phyloP scores from a whole-genome alignment of 225 moss, liverwort and hornwort genomes.

The Bryum argenteum region DNA sequence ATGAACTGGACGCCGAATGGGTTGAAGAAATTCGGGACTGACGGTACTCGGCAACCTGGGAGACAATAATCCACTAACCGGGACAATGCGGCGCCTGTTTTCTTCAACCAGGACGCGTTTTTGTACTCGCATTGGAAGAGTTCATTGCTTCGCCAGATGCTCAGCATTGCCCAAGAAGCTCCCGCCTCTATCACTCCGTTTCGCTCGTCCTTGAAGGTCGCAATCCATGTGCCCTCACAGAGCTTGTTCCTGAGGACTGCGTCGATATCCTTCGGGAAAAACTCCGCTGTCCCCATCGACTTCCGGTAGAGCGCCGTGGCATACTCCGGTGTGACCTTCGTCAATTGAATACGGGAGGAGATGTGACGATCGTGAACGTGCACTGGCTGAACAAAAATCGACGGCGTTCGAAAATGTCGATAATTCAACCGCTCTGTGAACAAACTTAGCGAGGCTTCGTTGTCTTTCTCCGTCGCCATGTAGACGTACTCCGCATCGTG shows the following conservation, averaged over 20 bases:
- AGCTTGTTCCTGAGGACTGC: conserved; percentile 74
- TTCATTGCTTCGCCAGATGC: conserved; percentile 95
- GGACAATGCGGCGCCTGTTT: conserved; percentile 71
- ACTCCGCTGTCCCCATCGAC: conserved; percentile 77
- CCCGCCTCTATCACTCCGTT: conserved; percentile 36
- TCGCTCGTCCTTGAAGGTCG: conserved; percentile 54
- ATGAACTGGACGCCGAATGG: conserved; percentile 93
- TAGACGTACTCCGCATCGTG: conserved; percentile 79
- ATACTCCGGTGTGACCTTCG: conserved; percentile 57
- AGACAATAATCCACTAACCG: conserved; percentile 71
- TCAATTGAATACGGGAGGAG: conserved; percentile 64
- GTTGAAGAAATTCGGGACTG: conserved; percentile 82
- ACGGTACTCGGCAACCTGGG: conserved; percentile 81
- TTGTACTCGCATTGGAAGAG: conserved; percentile 76
- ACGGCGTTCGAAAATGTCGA: conserved; percentile 68
- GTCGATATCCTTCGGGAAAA: conserved; percentile 90
- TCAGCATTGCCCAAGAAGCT: conserved; percentile 82
- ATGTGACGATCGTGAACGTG: conserved; percentile 66
- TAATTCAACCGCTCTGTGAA: conserved; percentile 76
- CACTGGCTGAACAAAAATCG: conserved; percentile 82
- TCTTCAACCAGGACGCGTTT: conserved; percentile 66
- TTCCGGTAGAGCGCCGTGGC: conserved; percentile 67
- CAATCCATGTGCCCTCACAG: conserved; percentile 95
- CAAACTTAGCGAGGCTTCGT: conserved; percentile 67
- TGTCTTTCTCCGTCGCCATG: conserved; percentile 80